Conservation (phyloP, 495 filamentous ascomycete species). For the Aspergillus biplanus region DNA sequence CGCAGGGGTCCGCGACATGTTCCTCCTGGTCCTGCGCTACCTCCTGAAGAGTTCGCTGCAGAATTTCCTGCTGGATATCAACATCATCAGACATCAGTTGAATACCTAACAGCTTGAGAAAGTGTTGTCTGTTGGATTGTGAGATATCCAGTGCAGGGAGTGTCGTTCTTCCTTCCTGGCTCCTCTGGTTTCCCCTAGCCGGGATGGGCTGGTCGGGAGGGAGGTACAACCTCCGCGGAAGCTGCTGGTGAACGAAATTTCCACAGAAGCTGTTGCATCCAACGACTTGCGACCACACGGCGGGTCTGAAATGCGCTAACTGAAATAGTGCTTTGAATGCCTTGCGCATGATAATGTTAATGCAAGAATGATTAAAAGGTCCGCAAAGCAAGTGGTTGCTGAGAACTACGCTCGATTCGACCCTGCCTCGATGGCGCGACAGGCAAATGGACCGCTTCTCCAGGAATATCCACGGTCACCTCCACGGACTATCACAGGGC, state of each 20-base stretch:
- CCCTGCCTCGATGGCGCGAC: conserved; percentile 33
- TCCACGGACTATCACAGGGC: conserved; percentile 67
- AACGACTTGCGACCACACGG: background rate
- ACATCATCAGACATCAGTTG: conserved; percentile 45
- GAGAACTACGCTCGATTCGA: conserved; percentile 33
- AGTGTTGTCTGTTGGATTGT: background rate
- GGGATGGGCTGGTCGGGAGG: too few relatives aligned
- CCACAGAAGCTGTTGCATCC: background rate
- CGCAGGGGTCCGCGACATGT: conserved; percentile 44
- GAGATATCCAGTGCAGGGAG: background rate
- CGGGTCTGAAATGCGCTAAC: conserved; percentile 1
- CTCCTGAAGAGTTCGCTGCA: conserved; percentile 49
- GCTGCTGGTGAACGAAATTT: too few relatives aligned
- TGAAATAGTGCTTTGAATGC: conserved; percentile 4
- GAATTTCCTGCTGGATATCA: conserved; percentile 45
- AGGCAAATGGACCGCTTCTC: conserved; percentile 20
- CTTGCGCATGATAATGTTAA: conserved; percentile 7
- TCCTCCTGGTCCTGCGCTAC: conserved; percentile 45
- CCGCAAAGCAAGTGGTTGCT: conserved; percentile 46
- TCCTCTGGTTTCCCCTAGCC: background rate
- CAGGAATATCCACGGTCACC: conserved; percentile 25
- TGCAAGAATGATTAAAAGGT: conserved; percentile 34
- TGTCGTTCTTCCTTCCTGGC: background rate
- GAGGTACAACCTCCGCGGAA: too few relatives aligned
- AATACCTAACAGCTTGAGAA: background rate